Base-by-base conservation (phyloP, 2,329 filamentous ascomycete genomes). In the Triangularia setosa region DNA sequence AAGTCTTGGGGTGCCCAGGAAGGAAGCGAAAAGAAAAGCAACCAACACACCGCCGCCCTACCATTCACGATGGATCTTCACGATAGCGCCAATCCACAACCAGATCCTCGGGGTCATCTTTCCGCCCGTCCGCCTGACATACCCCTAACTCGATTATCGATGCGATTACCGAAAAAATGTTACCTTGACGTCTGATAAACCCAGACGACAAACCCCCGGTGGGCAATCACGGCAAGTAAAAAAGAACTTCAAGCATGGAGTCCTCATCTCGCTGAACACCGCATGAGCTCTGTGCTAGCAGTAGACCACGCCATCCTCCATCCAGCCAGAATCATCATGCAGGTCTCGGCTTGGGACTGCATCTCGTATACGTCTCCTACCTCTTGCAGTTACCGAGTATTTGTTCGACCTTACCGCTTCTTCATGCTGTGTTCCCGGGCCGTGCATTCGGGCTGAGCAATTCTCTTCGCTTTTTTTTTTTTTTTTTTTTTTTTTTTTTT, bases 1-100 rank as follows among this genome's bases (percentile, higher is more conserved):
- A 48, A 48, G n/a, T 21, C 35, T 21, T 44, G 35, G 35, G 35
- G 16, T 21, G 40, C 40, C 40, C n/a, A 48, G 40, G 21, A 48
- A 48, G n/a, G n/a, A 48, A 48, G 40, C 40, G n/a, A 48, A 21
- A 11, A 48, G 40, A 48, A 40, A 40, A 48, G n/a, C n/a, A 48
- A 48, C 40, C 40, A 48, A 58, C 56, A 35, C 56, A 58, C 56
- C 56, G 56, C 56, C 56, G 52, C 52, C 25, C 52, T 55, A 25
- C 52, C 52, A 55, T 55, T 55, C 52, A 55, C 52, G 52, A 55
- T 48, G 40, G 40, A 48, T 21, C 18, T 21, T 48, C 40, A 48
- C 40, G 40, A 48, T 48, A 48, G 40, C 40, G 40, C 40, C 40
- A 21, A 48, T 3, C 40, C 40, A 48, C 40, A 48, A 48, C 40